These are phyloP conservation scores for Inonotus obliquus DNA, from an alignment of 1,284 basidiomycete species.

Conservation along the genomic window DNA sequence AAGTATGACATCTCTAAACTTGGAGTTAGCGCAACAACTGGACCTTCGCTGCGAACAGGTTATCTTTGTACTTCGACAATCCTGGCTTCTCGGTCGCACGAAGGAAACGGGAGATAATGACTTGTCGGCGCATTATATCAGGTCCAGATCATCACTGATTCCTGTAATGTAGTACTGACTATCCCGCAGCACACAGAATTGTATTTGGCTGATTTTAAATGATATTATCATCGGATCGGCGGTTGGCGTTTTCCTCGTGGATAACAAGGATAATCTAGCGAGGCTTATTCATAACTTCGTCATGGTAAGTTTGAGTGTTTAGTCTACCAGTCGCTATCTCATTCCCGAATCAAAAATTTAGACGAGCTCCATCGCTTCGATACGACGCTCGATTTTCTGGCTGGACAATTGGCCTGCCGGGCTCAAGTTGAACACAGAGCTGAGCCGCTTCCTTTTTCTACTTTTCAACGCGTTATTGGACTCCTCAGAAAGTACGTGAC, in stretches of 20 bases:
- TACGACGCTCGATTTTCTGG: slow-evolving; percentile 69
- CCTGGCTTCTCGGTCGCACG: slow-evolving; percentile 20
- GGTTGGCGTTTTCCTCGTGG: slow-evolving; percentile 61
- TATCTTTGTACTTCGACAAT: slow-evolving; percentile 31
- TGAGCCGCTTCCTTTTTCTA: slow-evolving; percentile 78
- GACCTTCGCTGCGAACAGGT: slow-evolving; percentile 32
- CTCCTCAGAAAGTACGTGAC: slow-evolving; percentile 63
- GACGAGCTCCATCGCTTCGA: slow-evolving; percentile 37
- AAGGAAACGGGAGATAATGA: slow-evolving; percentile 18
- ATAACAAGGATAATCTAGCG: slow-evolving; percentile 47
- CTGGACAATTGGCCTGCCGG: slow-evolving; percentile 95
- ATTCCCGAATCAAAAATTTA: slow-evolving; percentile 30
- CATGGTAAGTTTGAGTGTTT: slow-evolving; percentile 34
- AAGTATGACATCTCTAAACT: neutral
- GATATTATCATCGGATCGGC: slow-evolving; percentile 82
- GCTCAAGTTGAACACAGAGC: slow-evolving; percentile 92
- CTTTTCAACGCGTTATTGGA: slow-evolving; percentile 60
- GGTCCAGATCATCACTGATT: slow-evolving; percentile 20
- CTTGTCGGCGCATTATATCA: slow-evolving; percentile 32
- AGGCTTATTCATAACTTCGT: slow-evolving; percentile 33
- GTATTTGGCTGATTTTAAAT: slow-evolving; percentile 87
- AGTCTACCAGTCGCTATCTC: neutral
- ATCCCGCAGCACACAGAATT: slow-evolving; percentile 76
- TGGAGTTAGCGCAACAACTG: slow-evolving; percentile 29
- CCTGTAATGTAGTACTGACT: slow-evolving; percentile 5